Base-by-base conservation (phyloP, 2,329 filamentous ascomycete genomes). In the Ascocoryne sarcoides region DNA sequence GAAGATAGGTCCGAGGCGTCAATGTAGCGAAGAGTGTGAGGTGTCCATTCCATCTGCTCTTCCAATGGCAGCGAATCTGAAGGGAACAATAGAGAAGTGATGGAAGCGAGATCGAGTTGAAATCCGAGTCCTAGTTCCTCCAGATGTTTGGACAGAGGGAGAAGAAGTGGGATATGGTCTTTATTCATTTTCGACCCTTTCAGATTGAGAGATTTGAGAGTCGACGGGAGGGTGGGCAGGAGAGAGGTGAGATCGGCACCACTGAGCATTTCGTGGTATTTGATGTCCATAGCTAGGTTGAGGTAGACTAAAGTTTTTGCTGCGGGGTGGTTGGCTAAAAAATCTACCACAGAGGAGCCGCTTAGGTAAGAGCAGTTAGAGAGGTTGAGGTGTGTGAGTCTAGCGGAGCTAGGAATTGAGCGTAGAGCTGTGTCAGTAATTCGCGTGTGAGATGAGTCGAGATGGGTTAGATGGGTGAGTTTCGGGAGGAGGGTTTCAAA, bases 391-490 rank as follows among this genome's bases (percentile, higher is more conserved):
- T 92, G 85, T 1, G 82, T 88, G 48, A 90, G 71, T 47, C 67
- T 69, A 9, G 85, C 84, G 4, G 79, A 79, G n/a, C 68, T 57
- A 1, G 84, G 83, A 47, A 90, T 84, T 15, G 76, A 76, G 51
- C 73, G 66, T 12, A 92, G 68, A 4, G 84, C 84, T 17, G 69
- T 65, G 58, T 87, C 76, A 23, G 79, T 88, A 52, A 92, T 76
- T 50, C 81, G 75, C 1, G 84, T 89, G 50, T 84, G 82, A 8
- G 82, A 76, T n/a, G 89, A 70, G 55, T 92, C 85, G 28, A 92
- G 73, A 57, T 89, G 84, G 1, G 84, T 90, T 39, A 88, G 65
- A 40, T 73, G 69, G 18, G 67, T 60, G 35, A 90, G 67, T n/a
- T 76, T 75, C n/a, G 84, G 82, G 9, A 92, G 67, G 12, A 90